Evolutionary conservation across 805 yeast species (phyloP), one percentile per base, ranked within the genome.

Genomic region (Millerozyma acaciae): DNA sequence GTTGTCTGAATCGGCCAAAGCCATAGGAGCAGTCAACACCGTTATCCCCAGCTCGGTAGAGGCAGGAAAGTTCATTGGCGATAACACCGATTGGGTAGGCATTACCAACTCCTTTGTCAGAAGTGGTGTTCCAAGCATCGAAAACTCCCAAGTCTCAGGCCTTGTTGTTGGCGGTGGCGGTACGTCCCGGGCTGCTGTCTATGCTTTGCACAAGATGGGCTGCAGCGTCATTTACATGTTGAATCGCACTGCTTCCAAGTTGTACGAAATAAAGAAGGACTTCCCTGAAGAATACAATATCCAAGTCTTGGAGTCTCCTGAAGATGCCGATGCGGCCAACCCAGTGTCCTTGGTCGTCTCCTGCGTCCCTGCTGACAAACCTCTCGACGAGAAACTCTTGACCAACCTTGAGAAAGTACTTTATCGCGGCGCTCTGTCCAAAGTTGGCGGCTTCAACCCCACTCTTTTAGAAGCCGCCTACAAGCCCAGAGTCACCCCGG

Each of bases 81-180:
- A 85, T 48, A 93, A 93, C 64, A 93, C 99, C 26, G 99, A 93
- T 57, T 93, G 96, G 95, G 62, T 78, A 30, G 99, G 98, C 8
- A 84, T 93, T 45, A 68, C 66, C 28, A 74, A 80, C 40, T 75
- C 96, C 2, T 77, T 88, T 45, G 53, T 62, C 13, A 60, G 71
- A 39, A 68, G 70, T 37, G 95, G 95, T 24, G 79, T 78, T 26
- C 75, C 80, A 25, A 59, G 60, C 25, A 49, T 53, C 37, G 55
- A 53, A 15, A 51, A 47, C 38, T 48, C 50, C 19, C 38, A 47
- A 10, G 64, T 70, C 8, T 62, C 72, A 37, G 97, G 96, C 20
- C 62, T 89, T 38, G 83, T 93, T 28, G 68, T 93, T 43, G 99
- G 99, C 32, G 96, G 96, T 14, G 99, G 99, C 26, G 99, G 99